Percentiles rank a stretch among this genome's conserved stretches.
Evolutionary conservation across 2,329 filamentous ascomycete genomes (phyloP).

Genomic region (Periconia sp.): DNA sequence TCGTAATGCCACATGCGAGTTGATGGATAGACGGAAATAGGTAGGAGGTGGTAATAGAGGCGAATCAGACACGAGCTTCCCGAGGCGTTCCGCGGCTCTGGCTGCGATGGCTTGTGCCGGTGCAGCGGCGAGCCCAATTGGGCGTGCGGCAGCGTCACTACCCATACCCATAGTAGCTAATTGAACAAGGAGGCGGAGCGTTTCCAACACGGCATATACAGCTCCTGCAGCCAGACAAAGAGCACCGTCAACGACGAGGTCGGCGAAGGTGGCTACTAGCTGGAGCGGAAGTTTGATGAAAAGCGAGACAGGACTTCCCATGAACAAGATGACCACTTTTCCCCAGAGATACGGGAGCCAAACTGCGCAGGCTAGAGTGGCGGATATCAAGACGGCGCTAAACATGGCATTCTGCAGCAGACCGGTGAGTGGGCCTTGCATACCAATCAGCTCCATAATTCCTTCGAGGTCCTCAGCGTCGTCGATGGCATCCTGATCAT

Average conservation of each 20-base stretch:
- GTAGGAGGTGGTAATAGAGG: slow-evolving; percentile 35
- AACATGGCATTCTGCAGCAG: slow-evolving; percentile 96
- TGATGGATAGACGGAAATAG: slow-evolving; percentile 44
- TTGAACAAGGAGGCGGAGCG: slow-evolving; percentile 31
- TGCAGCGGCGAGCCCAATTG: slow-evolving; percentile 28
- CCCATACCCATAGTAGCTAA: slow-evolving; percentile 25
- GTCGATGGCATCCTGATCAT: slow-evolving; percentile 74
- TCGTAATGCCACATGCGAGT: slow-evolving; percentile 45
- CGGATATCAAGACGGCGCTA: slow-evolving; percentile 83
- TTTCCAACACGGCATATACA: slow-evolving; percentile 46
- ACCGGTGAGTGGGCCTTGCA: slow-evolving; percentile 89
- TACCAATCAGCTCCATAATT: slow-evolving; percentile 92
- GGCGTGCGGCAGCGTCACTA: slow-evolving; percentile 20
- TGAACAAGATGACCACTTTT: slow-evolving; percentile 78
- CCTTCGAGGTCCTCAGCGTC: slow-evolving; percentile 94
- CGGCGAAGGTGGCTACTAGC: slow-evolving; percentile 74
- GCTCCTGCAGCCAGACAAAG: slow-evolving; percentile 68
- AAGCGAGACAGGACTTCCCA: slow-evolving; percentile 77
- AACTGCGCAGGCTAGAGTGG: slow-evolving; percentile 83
- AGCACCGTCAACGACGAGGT: slow-evolving; percentile 76
- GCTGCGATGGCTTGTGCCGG: slow-evolving; percentile 42
- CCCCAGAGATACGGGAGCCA: slow-evolving; percentile 93
- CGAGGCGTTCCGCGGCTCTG: slow-evolving; percentile 43
- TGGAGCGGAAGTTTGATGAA: slow-evolving; percentile 72
- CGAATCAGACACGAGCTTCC: slow-evolving; percentile 34